Evolutionary conservation across 116 monocot species (phyloP).

Genomic region (Posidonia oceanica): DNA sequence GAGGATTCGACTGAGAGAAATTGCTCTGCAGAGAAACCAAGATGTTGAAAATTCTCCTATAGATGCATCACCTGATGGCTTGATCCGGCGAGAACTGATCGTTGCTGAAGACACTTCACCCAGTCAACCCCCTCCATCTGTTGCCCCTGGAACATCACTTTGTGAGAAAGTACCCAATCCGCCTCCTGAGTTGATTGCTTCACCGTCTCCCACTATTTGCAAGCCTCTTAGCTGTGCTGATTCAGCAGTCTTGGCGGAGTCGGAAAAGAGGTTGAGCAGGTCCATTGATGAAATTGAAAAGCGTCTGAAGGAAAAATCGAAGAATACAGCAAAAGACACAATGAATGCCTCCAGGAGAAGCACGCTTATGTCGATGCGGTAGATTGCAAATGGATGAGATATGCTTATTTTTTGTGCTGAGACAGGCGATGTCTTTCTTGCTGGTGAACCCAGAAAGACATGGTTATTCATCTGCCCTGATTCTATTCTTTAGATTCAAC

Average conservation of each 20-base stretch:
- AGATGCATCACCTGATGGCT: not conserved
- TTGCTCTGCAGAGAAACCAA: not conserved
- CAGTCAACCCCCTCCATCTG: not conserved
- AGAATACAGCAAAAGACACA: not conserved
- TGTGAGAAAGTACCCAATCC: not conserved
- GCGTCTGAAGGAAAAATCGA: not conserved
- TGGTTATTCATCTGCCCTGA: not conserved
- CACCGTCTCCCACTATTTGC: not conserved
- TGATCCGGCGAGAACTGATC: not conserved
- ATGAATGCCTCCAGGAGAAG: not conserved
- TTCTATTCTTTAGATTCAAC: constrained; percentile 1
- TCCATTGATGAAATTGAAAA: constrained; percentile 11
- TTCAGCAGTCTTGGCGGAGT: not conserved
- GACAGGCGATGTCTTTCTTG: not conserved
- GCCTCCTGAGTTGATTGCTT: not conserved
- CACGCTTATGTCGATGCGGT: constrained; percentile 10
- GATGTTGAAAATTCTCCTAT: not conserved
- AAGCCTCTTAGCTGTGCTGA: not conserved
- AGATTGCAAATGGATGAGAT: not conserved
- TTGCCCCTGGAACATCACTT: not conserved
- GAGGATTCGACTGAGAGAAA: not conserved
- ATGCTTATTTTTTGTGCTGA: not conserved
- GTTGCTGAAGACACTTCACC: not conserved
- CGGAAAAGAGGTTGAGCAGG: not conserved
- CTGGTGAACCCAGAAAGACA: not conserved